Conservation (phyloP, 2,329 filamentous ascomycete species). For the Aspergillus glaucus region DNA sequence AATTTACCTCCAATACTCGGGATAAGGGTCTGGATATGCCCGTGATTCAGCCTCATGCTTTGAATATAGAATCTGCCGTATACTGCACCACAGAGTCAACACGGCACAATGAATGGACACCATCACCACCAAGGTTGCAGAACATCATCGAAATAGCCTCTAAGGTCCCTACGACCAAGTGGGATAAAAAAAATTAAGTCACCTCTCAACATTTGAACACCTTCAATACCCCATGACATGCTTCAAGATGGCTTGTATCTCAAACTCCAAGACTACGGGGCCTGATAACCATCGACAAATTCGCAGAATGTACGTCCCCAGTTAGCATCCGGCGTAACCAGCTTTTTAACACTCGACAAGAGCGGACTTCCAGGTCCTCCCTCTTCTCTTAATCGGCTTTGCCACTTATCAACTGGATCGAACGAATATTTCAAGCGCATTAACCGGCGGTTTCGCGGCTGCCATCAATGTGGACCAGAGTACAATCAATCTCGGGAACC, state of each 20-base stretch:
- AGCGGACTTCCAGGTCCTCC: conserved; percentile 44
- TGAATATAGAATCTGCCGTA: no score
- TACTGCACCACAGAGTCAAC: no score
- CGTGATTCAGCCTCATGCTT: no score
- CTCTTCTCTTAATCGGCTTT: conserved; percentile 45
- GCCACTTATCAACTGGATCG: conserved; percentile 49
- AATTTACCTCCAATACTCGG: no score
- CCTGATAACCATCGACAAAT: not conserved
- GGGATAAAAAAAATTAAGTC: not conserved
- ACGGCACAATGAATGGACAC: not conserved
- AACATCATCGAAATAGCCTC: not conserved
- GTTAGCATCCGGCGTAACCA: not conserved
- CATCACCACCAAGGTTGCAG: not conserved
- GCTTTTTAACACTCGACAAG: conserved; percentile 19
- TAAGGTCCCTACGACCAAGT: not conserved
- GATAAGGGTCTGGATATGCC: no score
- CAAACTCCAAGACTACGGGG: not conserved
- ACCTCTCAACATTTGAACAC: not conserved
- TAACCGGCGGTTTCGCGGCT: conserved; percentile 44
- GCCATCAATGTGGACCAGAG: conserved; percentile 41
- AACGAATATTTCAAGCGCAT: conserved; percentile 48
- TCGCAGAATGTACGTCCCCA: not conserved
- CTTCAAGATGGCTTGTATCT: not conserved
- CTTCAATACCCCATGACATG: not conserved
- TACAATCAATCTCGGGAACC: conserved; percentile 49